Conservation (phyloP, 73 alveolate genomes). For the Vitrella brassicaformis region DNA sequence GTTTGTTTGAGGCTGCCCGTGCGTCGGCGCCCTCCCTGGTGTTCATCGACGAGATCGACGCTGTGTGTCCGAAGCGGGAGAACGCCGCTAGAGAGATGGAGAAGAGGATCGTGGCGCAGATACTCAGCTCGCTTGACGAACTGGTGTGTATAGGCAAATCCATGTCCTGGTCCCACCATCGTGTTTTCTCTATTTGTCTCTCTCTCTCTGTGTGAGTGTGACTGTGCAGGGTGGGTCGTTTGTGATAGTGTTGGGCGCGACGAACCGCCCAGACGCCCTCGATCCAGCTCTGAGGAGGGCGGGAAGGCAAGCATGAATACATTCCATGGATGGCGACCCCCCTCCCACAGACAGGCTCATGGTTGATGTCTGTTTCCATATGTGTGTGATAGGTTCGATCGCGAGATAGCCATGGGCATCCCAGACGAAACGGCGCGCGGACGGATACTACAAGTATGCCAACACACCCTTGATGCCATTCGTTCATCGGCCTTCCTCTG, state of each 20-base stretch:
- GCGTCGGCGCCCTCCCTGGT: slow-evolving; percentile 87
- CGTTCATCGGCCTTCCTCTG: neutral
- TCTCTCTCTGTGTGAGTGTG: neutral
- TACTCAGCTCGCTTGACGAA: slow-evolving; percentile 89
- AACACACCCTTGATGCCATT: neutral
- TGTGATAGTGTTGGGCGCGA: slow-evolving; percentile 84
- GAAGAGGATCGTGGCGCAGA: slow-evolving; percentile 85
- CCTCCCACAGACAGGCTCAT: no score
- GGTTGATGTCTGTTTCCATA: no score
- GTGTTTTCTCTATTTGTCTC: slow-evolving; percentile 10
- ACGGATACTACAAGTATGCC: slow-evolving; percentile 43
- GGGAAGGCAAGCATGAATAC: no score
- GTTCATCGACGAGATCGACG: slow-evolving; percentile 96
- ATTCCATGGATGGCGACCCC: no score
- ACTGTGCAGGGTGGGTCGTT: slow-evolving; percentile 27
- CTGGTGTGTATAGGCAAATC: slow-evolving; percentile 71
- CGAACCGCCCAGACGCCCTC: slow-evolving; percentile 90
- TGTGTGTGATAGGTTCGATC: no score
- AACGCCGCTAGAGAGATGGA: slow-evolving; percentile 94
- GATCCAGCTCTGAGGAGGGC: slow-evolving; percentile 94
- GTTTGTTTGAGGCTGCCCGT: slow-evolving; percentile 78
- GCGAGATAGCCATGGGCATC: slow-evolving; percentile 91
- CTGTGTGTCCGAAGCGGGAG: slow-evolving; percentile 94
- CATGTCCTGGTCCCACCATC: neutral
- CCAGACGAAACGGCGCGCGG: slow-evolving; percentile 84